Evolutionary conservation across 1,139 yeast species (phyloP).

Genomic region (Arxiozyma slooffiae): DNA sequence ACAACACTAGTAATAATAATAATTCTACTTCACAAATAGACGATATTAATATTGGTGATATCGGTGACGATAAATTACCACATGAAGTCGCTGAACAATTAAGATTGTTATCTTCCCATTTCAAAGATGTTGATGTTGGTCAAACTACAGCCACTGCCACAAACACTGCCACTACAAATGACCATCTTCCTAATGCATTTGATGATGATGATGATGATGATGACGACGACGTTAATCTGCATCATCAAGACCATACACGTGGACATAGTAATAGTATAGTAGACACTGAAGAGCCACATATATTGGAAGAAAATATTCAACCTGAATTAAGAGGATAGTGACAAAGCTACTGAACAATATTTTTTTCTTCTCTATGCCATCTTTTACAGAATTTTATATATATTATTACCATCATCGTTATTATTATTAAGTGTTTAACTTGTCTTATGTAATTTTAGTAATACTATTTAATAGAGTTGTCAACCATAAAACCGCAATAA

Average conservation of each 20-base stretch:
- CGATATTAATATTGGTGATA: conserved; percentile 10
- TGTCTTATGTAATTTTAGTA: neutral
- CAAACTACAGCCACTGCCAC: conserved; percentile 2
- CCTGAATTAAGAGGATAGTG: conserved; percentile 31
- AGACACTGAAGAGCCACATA: conserved; percentile 15
- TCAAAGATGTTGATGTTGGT: conserved; percentile 27
- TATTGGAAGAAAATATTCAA: conserved; percentile 29
- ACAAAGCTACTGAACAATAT: too few species aligned
- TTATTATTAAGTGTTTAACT: neutral
- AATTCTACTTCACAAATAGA: conserved; percentile 12
- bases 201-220: conserved; percentile 4
- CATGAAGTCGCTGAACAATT: conserved; percentile 31
- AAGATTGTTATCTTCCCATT: conserved; percentile 28
- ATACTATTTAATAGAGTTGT: neutral
- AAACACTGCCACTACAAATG: neutral
- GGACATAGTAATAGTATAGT: neutral
- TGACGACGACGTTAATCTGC: too few species aligned
- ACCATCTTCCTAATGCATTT: neutral
- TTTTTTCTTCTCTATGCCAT: too few species aligned
- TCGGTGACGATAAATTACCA: conserved; percentile 27
- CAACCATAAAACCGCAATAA: neutral
- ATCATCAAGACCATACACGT: too few species aligned
- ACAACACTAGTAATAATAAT: conserved; percentile 4
- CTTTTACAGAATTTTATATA: neutral
- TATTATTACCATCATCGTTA: neutral